Base-by-base conservation (phyloP, 768 basidiomycete species). In the Harrya chromipes region DNA sequence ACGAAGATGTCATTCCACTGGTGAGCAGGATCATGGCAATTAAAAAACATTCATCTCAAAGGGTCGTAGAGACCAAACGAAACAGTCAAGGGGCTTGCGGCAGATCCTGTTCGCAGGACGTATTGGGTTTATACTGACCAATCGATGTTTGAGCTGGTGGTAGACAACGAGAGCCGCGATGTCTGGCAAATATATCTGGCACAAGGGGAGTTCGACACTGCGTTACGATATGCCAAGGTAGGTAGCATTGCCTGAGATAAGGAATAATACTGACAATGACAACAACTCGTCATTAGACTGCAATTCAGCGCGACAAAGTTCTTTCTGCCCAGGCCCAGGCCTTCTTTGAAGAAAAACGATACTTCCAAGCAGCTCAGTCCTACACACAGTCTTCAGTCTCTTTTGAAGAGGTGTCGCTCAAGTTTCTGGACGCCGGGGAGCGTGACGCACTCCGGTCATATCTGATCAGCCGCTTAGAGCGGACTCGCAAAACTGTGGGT, bases 81-180 rank as follows among this genome's bases (percentile, higher is more conserved):
- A 61, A 71, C 69, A 31, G 83, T 91, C 16, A 74, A 81, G 24
- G 90, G 87, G 0, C 71, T 97, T 27, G 81, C 86, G 6, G 79
- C 87, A 9, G 97, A 99, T 68, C 88, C 87, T 16, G 83, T 90
- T 4, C 82, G 87, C 9, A 85, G 82, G 67, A 98, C 95, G 13
- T 94, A 87, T 59, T 99, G 97, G 97, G 80, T 94, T 2, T 94
- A 86, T 63, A 94, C 94, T 0, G 85, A 90, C 55, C 82, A 84
- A 53, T 87, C 90, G 0, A 77, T 99, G 17, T 94, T 90, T 59
- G 97, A 99, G 61, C 70, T 99, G 21, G 81, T 86, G 6, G 77
- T 90, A 11, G 76, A 77, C 8, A 92, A 94, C 58, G 97, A 99
- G 71, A 89, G 90, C 61, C 81, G 94, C 11, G 90, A 97, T 63